Percentiles rank a stretch among this genome's conserved stretches.
phyloP scores from a whole-genome alignment of 768 basidiomycete genomes.

The Astraeus odoratus region DNA sequence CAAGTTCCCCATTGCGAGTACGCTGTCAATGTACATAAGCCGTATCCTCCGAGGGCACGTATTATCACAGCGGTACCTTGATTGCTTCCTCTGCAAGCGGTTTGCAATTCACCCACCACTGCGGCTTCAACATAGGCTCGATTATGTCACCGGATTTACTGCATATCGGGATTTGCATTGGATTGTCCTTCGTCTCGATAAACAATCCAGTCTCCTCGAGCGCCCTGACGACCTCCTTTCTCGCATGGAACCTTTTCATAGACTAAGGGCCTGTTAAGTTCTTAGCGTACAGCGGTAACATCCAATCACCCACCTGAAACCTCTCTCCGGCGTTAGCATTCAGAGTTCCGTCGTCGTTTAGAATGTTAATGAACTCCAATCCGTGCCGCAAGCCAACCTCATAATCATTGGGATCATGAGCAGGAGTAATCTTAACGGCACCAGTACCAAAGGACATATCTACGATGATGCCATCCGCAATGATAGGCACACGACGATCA shows the following conservation, averaged over 20 bases:
- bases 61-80: constrained; percentile 52
- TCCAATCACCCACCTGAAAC: constrained; percentile 50
- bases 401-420: constrained; percentile 96
- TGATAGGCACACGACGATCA: constrained; percentile 77
- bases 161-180: constrained; percentile 96
- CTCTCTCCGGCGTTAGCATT: constrained; percentile 80
- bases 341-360: constrained; percentile 96
- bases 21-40: constrained; percentile 42
- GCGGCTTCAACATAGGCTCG: constrained; percentile 91
- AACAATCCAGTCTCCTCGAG: constrained; percentile 81
- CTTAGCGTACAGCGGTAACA: not conserved
- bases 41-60: not conserved
- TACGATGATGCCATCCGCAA: constrained; percentile 75
- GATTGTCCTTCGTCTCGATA: constrained; percentile 90
- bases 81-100: constrained; percentile 86
- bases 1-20: constrained; percentile 79
- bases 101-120: constrained; percentile 98
- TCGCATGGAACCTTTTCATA: constrained; percentile 96
- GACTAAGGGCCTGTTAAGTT: constrained; percentile 40
- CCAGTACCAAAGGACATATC: constrained; percentile 97
- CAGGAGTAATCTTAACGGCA: constrained; percentile 98
- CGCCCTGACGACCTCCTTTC: constrained; percentile 74
- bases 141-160: constrained; percentile 97
- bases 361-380: constrained; percentile 86
- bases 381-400: constrained; percentile 85